A percentile compares a stretch with the other conserved stretches of the same genome.
phyloP scores from a whole-genome alignment of 169 alveolate species.

The Pseudocohnilembus persalinus region DNA sequence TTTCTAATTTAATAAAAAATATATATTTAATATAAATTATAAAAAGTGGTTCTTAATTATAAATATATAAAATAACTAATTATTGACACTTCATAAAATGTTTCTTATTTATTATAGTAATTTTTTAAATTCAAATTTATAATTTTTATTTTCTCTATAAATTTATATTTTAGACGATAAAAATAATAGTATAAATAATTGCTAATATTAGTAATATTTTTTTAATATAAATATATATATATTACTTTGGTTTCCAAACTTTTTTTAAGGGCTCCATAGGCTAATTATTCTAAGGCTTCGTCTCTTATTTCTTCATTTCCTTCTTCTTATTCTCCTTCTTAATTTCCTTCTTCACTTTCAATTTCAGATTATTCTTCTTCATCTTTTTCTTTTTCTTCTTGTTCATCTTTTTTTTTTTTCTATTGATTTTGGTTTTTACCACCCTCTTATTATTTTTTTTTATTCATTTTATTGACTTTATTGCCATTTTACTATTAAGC shows the following conservation, averaged over 20 bases:
- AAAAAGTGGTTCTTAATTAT: no score
- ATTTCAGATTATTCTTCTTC: constrained; percentile 1
- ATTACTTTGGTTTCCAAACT: neutral
- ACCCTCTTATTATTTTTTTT: neutral
- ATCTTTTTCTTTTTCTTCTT: constrained; percentile 5
- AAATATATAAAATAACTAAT: no score
- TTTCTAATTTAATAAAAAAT: no score
- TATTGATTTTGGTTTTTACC: neutral
- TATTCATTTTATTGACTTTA: neutral
- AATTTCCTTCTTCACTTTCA: constrained; percentile 4
- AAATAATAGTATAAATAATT: no score
- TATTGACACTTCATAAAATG: no score
- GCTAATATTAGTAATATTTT: neutral
- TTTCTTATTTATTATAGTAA: no score
- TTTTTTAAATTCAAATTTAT: no score
- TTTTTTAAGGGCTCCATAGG: neutral
- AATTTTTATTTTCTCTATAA: no score
- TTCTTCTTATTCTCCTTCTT: neutral
- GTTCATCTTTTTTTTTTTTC: neutral
- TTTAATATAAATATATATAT: no score
- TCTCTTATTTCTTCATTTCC: neutral
- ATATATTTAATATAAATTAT: no score
- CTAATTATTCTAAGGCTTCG: neutral
- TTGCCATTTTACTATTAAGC: neutral
- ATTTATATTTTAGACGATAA: no score